Evolutionary conservation across 2,329 filamentous ascomycete genomes (phyloP).

Genomic region (Chaetomium olivaceum): DNA sequence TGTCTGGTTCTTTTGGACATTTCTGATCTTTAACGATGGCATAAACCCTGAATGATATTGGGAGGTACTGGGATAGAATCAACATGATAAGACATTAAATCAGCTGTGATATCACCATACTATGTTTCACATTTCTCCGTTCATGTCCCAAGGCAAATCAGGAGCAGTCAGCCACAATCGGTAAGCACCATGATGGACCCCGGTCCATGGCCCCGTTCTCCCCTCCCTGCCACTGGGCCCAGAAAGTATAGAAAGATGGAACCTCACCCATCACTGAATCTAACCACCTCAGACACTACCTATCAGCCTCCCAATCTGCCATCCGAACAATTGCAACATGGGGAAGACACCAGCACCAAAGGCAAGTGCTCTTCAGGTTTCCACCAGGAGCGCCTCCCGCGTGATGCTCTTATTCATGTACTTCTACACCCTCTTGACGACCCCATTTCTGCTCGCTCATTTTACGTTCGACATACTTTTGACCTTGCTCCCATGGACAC

Average conservation of each 20-base stretch:
- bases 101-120: too few relatives aligned
- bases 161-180: too few relatives aligned
- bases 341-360: neutral
- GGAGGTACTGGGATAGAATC: too few relatives aligned
- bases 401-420: neutral
- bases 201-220: too few relatives aligned
- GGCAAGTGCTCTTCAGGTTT: neutral
- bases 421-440: slow-evolving; percentile 8
- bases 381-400: neutral
- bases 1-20: too few relatives aligned
- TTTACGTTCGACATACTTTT: slow-evolving; percentile 14
- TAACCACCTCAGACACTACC: neutral
- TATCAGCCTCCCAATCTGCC: neutral
- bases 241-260: neutral
- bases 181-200: too few relatives aligned
- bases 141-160: too few relatives aligned
- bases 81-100: too few relatives aligned
- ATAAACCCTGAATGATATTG: too few relatives aligned
- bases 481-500: slow-evolving; percentile 13
- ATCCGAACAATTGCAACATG: neutral
- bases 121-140: too few relatives aligned
- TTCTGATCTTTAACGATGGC: too few relatives aligned
- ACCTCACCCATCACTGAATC: neutral
- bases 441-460: slow-evolving; percentile 16
- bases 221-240: too few relatives aligned